Conservation (phyloP, 2,329 filamentous ascomycete species). For the Venturia pyrina region DNA sequence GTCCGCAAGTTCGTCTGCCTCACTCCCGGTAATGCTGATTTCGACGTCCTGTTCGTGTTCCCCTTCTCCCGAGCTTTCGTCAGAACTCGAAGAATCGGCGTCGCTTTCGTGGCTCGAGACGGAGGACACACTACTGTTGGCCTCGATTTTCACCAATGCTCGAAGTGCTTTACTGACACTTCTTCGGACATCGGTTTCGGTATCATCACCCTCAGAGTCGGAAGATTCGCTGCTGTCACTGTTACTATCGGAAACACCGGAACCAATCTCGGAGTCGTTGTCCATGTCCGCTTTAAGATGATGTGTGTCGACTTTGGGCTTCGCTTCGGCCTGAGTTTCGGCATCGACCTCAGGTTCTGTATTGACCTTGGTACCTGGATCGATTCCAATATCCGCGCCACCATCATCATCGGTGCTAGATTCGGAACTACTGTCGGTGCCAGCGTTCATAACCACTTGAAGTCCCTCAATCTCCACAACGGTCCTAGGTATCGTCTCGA, state of each 20-base stretch:
- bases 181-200: background rate
- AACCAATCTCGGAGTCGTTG: background rate
- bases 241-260: background rate
- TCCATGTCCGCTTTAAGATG: background rate
- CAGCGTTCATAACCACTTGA: background rate
- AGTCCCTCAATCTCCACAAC: background rate
- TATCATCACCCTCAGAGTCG: background rate
- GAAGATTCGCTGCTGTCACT: background rate
- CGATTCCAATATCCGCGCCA: background rate
- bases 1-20: background rate
- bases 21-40: background rate
- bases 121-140: background rate
- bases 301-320: background rate
- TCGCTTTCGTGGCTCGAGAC: background rate
- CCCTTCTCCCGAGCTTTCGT: background rate
- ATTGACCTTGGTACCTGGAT: background rate
- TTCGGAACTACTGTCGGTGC: background rate
- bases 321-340: background rate
- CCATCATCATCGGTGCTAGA: background rate
- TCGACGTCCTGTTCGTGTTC: background rate
- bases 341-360: background rate
- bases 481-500: background rate
- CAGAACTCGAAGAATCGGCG: background rate
- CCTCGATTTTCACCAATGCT: background rate
- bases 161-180: background rate